phyloP scores from a whole-genome alignment of 768 basidiomycete genomes.

The Mycena pura region DNA sequence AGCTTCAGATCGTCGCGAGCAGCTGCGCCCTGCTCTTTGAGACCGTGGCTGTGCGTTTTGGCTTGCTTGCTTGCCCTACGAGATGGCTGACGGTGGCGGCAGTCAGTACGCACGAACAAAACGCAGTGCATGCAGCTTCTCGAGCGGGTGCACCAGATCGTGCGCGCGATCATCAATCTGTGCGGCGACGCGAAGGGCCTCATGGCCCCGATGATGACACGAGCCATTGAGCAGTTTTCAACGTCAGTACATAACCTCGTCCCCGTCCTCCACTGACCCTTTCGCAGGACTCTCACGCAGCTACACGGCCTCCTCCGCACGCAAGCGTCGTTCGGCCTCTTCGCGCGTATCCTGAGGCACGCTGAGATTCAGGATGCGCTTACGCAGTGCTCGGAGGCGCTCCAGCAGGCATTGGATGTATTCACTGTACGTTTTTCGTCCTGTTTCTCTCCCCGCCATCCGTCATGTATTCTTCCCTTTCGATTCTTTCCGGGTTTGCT shows the following conservation, averaged over 20 bases:
- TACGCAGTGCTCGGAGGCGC: neutral
- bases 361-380: conserved; percentile 4
- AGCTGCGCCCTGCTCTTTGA: conserved; percentile 14
- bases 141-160: conserved; percentile 27
- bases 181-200: conserved; percentile 4
- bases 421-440: conserved; percentile 37
- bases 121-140: conserved; percentile 14
- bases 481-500: too few species aligned
- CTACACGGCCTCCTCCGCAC: conserved; percentile 3
- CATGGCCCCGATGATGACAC: neutral
- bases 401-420: conserved; percentile 27
- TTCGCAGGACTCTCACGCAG: conserved; percentile 1
- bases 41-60: conserved; percentile 14
- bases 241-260: neutral
- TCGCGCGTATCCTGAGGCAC: conserved; percentile 13
- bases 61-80: neutral
- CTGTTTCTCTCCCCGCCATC: too few species aligned
- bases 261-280: neutral
- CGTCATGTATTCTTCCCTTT: too few species aligned
- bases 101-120: conserved; percentile 16
- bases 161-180: conserved; percentile 23
- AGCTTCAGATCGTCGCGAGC: conserved; percentile 10
- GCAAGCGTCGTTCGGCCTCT: conserved; percentile 1
- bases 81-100: neutral
- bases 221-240: conserved; percentile 8